Conservation (phyloP, 352 stramenopile species). For the Thraustotheca clavata region DNA sequence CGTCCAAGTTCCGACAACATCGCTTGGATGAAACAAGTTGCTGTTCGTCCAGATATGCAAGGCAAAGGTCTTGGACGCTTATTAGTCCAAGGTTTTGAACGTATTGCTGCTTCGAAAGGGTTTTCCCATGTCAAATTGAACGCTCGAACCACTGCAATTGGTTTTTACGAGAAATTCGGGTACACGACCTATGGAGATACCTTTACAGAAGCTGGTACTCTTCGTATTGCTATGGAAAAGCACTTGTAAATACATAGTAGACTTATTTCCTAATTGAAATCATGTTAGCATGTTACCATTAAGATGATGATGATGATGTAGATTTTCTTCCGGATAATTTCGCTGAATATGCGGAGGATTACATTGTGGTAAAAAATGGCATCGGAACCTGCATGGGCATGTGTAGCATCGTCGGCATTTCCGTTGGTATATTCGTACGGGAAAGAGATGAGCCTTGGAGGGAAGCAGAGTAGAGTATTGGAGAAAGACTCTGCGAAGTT, state of each 20-base stretch:
- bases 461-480: not conserved
- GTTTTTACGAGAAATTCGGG: slow-evolving; percentile 11
- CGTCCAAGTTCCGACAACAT: not conserved
- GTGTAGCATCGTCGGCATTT: slow-evolving; percentile 19
- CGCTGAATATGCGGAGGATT: no score
- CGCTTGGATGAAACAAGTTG: slow-evolving; percentile 19
- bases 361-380: no score
- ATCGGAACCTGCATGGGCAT: slow-evolving; percentile 21
- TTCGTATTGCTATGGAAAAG: not conserved
- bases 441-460: slow-evolving; percentile 17
- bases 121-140: slow-evolving; percentile 1
- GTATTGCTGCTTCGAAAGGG: not conserved
- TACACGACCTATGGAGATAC: not conserved
- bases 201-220: not conserved
- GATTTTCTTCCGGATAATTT: no score
- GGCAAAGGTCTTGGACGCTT: slow-evolving; percentile 2
- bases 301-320: no score
- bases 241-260: no score
- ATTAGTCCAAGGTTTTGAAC: slow-evolving; percentile 16
- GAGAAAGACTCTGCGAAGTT: slow-evolving; percentile 21
- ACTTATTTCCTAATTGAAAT: no score
- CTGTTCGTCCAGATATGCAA: slow-evolving; percentile 1
- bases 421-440: slow-evolving; percentile 17
- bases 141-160: not conserved
- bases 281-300: no score